A percentile compares a stretch with the other conserved stretches of the same genome.
These are phyloP conservation scores for Orbilia ellipsospora DNA, from an alignment of 2,329 filamentous ascomycete genomes.

Conservation along the genomic window DNA sequence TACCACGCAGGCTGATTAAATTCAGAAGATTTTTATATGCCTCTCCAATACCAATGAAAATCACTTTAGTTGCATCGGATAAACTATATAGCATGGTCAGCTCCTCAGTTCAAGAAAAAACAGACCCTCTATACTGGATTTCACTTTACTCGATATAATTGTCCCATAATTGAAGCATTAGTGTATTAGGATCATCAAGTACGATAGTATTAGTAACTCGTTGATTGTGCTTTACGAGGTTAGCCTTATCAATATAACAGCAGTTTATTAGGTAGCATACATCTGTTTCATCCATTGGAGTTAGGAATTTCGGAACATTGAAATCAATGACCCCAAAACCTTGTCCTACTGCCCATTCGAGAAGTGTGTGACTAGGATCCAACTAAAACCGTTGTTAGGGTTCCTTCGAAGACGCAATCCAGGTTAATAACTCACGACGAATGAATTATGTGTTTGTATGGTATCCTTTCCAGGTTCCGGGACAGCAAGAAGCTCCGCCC, in stretches of 20 bases:
- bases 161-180: conserved; percentile 84
- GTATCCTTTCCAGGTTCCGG: conserved; percentile 70
- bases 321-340: conserved; percentile 88
- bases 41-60: conserved; percentile 89
- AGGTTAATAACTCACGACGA: conserved; percentile 73
- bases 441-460: conserved; percentile 84
- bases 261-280: conserved; percentile 67
- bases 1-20: conserved; percentile 80
- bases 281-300: conserved; percentile 66
- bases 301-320: conserved; percentile 84
- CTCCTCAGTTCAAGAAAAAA: not conserved
- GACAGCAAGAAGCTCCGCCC: conserved; percentile 38
- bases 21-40: conserved; percentile 86
- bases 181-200: conserved; percentile 29
- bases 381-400: conserved; percentile 68
- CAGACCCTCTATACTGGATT: too few relatives aligned
- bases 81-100: conserved; percentile 62
- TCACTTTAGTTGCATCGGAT: conserved; percentile 77
- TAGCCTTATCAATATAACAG: conserved; percentile 7
- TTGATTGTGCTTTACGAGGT: conserved; percentile 62
- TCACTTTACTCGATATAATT: conserved; percentile 82
- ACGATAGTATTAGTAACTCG: conserved; percentile 16
- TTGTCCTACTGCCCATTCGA: conserved; percentile 82
- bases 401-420: conserved; percentile 58
- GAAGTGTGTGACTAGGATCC: conserved; percentile 82